phyloP scores from a whole-genome alignment of 306 rosid genomes.

The Cercis canadensis region DNA sequence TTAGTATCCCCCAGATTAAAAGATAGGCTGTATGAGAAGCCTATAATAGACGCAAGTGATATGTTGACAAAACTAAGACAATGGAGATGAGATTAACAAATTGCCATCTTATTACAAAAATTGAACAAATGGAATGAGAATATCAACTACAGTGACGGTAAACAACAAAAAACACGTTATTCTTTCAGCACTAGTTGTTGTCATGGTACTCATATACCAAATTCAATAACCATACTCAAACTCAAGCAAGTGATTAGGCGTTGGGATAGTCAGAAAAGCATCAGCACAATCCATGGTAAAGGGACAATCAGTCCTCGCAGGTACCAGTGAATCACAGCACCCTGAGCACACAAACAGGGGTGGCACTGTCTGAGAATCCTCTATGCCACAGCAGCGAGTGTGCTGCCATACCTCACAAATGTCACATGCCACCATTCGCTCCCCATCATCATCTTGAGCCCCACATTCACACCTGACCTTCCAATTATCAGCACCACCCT shows the following conservation, averaged over 20 bases:
- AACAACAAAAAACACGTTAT: background rate
- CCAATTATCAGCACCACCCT: constrained; percentile 78
- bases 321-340: constrained; percentile 60
- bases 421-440: constrained; percentile 90
- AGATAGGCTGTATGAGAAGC: no score
- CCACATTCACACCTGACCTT: constrained; percentile 86
- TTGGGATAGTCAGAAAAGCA: constrained; percentile 36
- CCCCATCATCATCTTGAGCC: constrained; percentile 87
- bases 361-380: constrained; percentile 68
- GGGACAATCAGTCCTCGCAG: constrained; percentile 45
- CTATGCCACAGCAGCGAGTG: constrained; percentile 74
- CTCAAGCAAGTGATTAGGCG: constrained; percentile 40
- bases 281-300: constrained; percentile 42
- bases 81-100: no score
- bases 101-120: no score
- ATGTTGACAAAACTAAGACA: no score
- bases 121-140: no score
- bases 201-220: background rate
- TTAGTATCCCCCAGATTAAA: no score
- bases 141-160: background rate
- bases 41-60: no score
- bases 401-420: constrained; percentile 93
- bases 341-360: constrained; percentile 75
- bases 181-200: background rate
- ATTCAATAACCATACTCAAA: constrained; percentile 44